Evolutionary conservation across 2,329 filamentous ascomycete species (phyloP).

Genomic region (Cladosporium sp.): DNA sequence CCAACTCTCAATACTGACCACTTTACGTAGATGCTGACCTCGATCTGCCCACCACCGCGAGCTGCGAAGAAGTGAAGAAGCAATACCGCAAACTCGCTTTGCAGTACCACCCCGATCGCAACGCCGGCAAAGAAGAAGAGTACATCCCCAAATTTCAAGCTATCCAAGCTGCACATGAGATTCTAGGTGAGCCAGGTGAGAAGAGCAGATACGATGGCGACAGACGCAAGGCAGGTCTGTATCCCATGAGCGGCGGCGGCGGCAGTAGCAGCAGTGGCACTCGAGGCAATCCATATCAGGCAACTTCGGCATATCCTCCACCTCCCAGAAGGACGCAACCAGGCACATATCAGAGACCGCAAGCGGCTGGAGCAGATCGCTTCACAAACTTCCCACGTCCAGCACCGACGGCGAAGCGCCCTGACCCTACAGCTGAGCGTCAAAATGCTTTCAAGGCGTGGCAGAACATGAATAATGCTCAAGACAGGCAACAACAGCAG

Average conservation of each 20-base stretch:
- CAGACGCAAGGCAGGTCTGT: conserved; percentile 52
- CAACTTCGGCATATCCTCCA: conserved; percentile 44
- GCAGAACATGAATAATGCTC: conserved; percentile 49
- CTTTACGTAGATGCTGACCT: conserved; percentile 65
- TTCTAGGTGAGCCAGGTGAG: conserved; percentile 62
- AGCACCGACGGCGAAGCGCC: conserved; percentile 30
- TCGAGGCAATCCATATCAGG: conserved; percentile 42
- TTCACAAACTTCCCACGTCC: conserved; percentile 45
- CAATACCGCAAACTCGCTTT: conserved; percentile 83
- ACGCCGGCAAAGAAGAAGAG: conserved; percentile 77
- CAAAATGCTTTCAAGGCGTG: conserved; percentile 50
- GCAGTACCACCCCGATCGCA: conserved; percentile 85
- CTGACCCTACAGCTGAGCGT: conserved; percentile 42
- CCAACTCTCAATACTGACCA: not conserved
- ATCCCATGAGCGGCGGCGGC: conserved; percentile 24
- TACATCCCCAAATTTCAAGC: conserved; percentile 80
- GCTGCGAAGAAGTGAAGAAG: conserved; percentile 76
- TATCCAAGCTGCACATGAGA: conserved; percentile 82
- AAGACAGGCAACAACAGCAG: conserved; percentile 33
- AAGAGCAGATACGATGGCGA: conserved; percentile 65
- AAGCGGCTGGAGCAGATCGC: conserved; percentile 43
- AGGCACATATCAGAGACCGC: conserved; percentile 37
- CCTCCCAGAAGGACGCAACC: conserved; percentile 47
- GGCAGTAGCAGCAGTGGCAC: conserved; percentile 23
- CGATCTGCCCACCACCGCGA: conserved; percentile 66